Base-by-base conservation (phyloP, 805 yeast genomes). In the Lachancea lanzarotensis region DNA sequence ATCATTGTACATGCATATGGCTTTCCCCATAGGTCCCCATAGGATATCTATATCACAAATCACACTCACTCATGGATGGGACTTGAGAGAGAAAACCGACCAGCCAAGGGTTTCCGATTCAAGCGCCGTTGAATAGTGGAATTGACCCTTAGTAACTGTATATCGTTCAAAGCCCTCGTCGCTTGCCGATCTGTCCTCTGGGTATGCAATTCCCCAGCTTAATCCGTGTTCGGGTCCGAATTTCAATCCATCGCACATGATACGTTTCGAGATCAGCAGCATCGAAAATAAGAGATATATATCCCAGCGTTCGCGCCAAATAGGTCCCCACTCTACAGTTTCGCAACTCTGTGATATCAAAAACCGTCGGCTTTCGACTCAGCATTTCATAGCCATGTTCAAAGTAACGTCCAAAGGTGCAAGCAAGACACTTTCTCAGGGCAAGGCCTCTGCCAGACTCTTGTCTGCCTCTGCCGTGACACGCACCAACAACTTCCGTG, bases 401-500 rank as follows among this genome's bases (percentile, higher is more conserved):
- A 47, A 45, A 42, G 34, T 34, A 27, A 41, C 45, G 13, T 29
- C 45, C 17, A 18, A 34, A 4, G 11, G 30, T 13, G 47, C 45
- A 8, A 41, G 35, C 31, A 39, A 35, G 31, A 29, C 15, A 18
- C 40, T 36, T 22, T 27, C 35, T 10, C 27, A 33, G 35, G 25
- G 40, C 17, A 22, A 37, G 3, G 27, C 31, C 12, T 15, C 25
- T 6, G 25, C 35, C 13, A 38, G 36, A 13, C 19, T 44, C 3
- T 22, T 44, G 26, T 44, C 47, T 10, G 15, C 39, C 10, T 19
- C 47, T 25, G 19, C 50, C 13, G 36, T 37, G 34, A 19, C 38
- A 10, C 42, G 48, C 19, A 38, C 18, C 25, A 31, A 39, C 13
- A 35, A 19, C 38, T 19, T 17, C 51, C 62, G 98, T 72, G 78